Evolutionary conservation across 345 rosid genomes (phyloP).

Genomic region (Melaleuca quinquenervia): DNA sequence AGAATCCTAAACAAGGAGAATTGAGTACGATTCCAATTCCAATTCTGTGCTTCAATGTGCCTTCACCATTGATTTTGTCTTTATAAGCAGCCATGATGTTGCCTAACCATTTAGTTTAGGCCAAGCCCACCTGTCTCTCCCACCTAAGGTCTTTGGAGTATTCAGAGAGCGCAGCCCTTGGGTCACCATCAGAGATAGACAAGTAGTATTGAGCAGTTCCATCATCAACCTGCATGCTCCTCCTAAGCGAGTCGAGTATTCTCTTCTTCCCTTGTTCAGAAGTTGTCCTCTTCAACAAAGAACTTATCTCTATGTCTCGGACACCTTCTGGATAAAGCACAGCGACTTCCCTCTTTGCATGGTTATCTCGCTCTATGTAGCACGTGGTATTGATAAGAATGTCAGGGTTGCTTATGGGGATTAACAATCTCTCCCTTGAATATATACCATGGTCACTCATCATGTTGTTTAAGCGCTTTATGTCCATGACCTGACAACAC

Average conservation of each 20-base stretch:
- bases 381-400: conserved; percentile 53
- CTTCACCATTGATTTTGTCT: not conserved
- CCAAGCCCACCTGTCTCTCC: conserved; percentile 49
- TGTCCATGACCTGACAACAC: conserved; percentile 56
- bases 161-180: conserved; percentile 59
- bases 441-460: conserved; percentile 83
- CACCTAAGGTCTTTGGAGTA: conserved; percentile 64
- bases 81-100: not conserved
- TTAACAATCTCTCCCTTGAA: conserved; percentile 76
- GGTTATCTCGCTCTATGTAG: conserved; percentile 69
- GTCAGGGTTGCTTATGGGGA: conserved; percentile 59
- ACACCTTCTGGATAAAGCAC: conserved; percentile 68
- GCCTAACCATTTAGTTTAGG: not conserved
- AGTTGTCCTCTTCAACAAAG: conserved; percentile 13
- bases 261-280: conserved; percentile 50
- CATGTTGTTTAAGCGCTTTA: conserved; percentile 76
- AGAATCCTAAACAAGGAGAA: not conserved
- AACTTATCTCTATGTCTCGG: conserved; percentile 21
- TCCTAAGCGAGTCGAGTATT: conserved; percentile 53
- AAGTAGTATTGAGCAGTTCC: conserved; percentile 77
- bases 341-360: conserved; percentile 72
- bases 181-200: conserved; percentile 67
- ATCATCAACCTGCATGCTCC: conserved; percentile 92
- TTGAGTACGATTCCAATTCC: not conserved
- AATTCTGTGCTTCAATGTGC: not conserved